Percentiles rank a stretch among this genome's conserved stretches.
phyloP scores from a whole-genome alignment of 1,284 basidiomycete genomes.

The Butyriboletus appendiculatus region DNA sequence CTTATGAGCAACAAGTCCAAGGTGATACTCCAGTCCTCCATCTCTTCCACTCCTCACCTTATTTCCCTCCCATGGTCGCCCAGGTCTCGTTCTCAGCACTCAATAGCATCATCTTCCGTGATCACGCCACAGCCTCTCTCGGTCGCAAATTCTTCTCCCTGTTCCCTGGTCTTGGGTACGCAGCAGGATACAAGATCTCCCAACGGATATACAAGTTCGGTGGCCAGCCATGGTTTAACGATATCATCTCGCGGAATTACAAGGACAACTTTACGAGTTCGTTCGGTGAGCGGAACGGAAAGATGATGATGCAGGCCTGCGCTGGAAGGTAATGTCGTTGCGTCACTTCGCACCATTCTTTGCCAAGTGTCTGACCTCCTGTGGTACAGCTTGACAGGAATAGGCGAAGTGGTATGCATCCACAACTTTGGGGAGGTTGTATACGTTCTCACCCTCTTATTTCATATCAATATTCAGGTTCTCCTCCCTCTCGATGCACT shows the following conservation, averaged over 20 bases:
- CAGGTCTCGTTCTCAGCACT: slow-evolving; percentile 67
- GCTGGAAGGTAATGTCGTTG: slow-evolving; percentile 76
- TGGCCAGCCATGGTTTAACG: slow-evolving; percentile 97
- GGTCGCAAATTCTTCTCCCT: slow-evolving; percentile 83
- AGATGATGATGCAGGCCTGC: slow-evolving; percentile 93
- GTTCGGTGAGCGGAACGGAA: slow-evolving; percentile 96
- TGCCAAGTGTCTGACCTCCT: slow-evolving; percentile 1
- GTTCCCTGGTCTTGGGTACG: slow-evolving; percentile 98
- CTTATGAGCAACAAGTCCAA: slow-evolving; percentile 96
- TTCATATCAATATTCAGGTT: slow-evolving; percentile 46
- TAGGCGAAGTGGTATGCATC: slow-evolving; percentile 88
- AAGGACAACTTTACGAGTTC: slow-evolving; percentile 76
- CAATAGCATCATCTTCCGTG: slow-evolving; percentile 85
- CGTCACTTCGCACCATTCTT: background rate
- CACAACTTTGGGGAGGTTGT: background rate
- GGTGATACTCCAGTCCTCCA: slow-evolving; percentile 39
- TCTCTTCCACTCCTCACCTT: background rate
- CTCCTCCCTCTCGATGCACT: slow-evolving; percentile 94
- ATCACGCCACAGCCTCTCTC: slow-evolving; percentile 73
- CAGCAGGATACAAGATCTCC: slow-evolving; percentile 94
- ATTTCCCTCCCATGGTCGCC: background rate
- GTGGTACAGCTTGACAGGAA: slow-evolving; percentile 78
- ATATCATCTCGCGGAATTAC: slow-evolving; percentile 81
- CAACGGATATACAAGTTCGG: slow-evolving; percentile 98
- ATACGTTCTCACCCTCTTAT: background rate